phyloP scores from a whole-genome alignment of 2,329 filamentous ascomycete species.

The Zymoseptoria pseudotritici region DNA sequence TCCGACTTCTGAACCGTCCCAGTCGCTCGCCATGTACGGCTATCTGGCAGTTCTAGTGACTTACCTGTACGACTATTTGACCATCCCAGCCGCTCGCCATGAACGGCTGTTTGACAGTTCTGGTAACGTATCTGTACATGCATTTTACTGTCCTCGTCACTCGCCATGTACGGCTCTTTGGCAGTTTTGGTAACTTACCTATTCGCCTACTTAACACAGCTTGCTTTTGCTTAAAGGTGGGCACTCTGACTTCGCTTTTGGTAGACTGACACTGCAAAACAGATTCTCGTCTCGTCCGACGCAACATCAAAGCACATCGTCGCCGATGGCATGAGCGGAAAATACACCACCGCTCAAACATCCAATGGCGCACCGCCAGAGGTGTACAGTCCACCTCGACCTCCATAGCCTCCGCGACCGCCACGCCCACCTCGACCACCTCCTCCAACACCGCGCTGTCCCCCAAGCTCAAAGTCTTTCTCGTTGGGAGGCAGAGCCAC shows the following conservation, averaged over 20 bases:
- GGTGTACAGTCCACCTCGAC: slow-evolving; percentile 14
- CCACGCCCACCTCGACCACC: slow-evolving; percentile 6
- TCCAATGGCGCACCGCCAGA: slow-evolving; percentile 18
- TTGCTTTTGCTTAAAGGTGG: neutral
- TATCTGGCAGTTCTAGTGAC: too few relatives aligned
- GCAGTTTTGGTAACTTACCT: too few relatives aligned
- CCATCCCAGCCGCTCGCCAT: too few relatives aligned
- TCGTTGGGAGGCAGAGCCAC: slow-evolving; percentile 10
- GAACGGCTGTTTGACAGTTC: too few relatives aligned
- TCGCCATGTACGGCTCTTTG: too few relatives aligned
- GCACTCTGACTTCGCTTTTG: neutral
- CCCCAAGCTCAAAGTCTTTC: slow-evolving; percentile 1
- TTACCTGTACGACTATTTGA: too few relatives aligned
- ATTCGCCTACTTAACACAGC: too few relatives aligned
- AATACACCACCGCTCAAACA: slow-evolving; percentile 6
- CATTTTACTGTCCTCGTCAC: too few relatives aligned
- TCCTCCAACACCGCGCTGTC: neutral
- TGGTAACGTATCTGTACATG: too few relatives aligned
- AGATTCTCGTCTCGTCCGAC: neutral
- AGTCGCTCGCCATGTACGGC: too few relatives aligned
- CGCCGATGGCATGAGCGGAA: neutral
- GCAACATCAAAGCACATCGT: neutral
- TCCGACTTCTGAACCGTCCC: too few relatives aligned
- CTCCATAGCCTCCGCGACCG: slow-evolving; percentile 2
- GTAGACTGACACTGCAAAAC: neutral